Evolutionary conservation across 345 rosid species (phyloP).

Genomic region (Citrus hindsii): DNA sequence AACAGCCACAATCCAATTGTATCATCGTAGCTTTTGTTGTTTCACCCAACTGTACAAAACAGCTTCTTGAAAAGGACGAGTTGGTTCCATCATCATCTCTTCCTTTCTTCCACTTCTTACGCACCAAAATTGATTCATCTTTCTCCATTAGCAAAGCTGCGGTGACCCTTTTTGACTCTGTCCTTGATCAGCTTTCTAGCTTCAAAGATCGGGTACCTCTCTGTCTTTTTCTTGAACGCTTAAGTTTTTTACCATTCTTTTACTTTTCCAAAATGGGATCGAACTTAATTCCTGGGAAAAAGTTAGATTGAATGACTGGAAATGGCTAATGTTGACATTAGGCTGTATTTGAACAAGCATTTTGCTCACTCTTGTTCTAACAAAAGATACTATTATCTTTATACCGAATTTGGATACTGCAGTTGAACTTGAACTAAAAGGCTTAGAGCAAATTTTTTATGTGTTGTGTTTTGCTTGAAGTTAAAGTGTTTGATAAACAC

Average conservation of each 20-base stretch:
- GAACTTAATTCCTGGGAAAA: not conserved
- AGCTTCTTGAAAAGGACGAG: conserved; percentile 11
- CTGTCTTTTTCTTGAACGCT: not conserved
- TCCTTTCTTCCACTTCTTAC: conserved; percentile 38
- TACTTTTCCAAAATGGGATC: not conserved
- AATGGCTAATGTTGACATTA: not conserved
- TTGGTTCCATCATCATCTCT: conserved; percentile 29
- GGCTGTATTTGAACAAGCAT: not conserved
- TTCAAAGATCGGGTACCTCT: conserved; percentile 40
- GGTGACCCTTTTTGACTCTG: conserved; percentile 31
- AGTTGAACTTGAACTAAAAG: not conserved
- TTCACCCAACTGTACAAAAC: conserved; percentile 16
- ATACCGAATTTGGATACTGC: not conserved
- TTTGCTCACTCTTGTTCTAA: not conserved
- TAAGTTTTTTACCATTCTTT: not conserved
- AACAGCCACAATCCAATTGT: not conserved
- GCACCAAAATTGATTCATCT: conserved; percentile 26
- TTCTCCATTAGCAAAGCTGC: conserved; percentile 42
- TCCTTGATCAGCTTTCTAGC: conserved; percentile 20
- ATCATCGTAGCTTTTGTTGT: conserved; percentile 40
- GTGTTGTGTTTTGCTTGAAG: not conserved
- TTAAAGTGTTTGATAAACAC: not conserved
- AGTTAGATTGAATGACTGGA: not conserved
- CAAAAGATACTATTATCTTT: not conserved
- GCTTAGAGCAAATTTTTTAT: not conserved